Percentiles rank a stretch among this genome's conserved stretches.
Evolutionary conservation across 2,329 filamentous ascomycete genomes (phyloP).

Genomic region (Diaporthe ilicicola): DNA sequence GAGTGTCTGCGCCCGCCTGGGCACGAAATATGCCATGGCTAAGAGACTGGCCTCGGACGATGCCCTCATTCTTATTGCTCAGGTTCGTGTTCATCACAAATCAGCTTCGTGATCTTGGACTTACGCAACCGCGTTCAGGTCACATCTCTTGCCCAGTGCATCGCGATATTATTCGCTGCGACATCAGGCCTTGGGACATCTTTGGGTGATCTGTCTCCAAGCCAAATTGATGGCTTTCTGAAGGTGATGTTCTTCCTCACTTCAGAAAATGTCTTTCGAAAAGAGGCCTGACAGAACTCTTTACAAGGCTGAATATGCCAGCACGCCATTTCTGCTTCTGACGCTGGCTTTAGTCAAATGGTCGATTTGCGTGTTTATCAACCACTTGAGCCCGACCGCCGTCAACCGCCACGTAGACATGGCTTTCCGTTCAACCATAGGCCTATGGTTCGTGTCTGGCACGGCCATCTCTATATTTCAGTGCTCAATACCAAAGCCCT

Average conservation of each 20-base stretch:
- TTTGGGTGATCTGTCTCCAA: background rate
- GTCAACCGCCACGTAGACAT: background rate
- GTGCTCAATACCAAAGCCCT: background rate
- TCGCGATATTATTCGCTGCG: background rate
- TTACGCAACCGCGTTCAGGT: background rate
- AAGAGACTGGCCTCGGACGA: background rate
- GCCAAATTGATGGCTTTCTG: background rate
- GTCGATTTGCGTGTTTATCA: slow-evolving; percentile 23
- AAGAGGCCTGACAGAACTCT: background rate
- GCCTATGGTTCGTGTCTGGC: background rate
- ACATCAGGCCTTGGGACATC: background rate
- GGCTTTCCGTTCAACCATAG: slow-evolving; percentile 6
- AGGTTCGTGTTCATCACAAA: background rate
- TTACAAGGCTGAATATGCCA: slow-evolving; percentile 2
- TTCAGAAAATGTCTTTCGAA: background rate
- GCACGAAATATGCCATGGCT: slow-evolving; percentile 23
- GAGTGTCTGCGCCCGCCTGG: slow-evolving; percentile 10
- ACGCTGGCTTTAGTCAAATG: slow-evolving; percentile 12
- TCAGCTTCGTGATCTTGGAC: background rate
- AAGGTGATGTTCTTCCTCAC: background rate
- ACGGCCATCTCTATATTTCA: background rate
- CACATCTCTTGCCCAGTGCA: slow-evolving; percentile 8
- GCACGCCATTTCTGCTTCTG: background rate
- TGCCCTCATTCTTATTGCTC: background rate
- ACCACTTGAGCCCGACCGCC: slow-evolving; percentile 1